phyloP scores from a whole-genome alignment of 2,329 filamentous ascomycete genomes.

The Cytospora piceae region DNA sequence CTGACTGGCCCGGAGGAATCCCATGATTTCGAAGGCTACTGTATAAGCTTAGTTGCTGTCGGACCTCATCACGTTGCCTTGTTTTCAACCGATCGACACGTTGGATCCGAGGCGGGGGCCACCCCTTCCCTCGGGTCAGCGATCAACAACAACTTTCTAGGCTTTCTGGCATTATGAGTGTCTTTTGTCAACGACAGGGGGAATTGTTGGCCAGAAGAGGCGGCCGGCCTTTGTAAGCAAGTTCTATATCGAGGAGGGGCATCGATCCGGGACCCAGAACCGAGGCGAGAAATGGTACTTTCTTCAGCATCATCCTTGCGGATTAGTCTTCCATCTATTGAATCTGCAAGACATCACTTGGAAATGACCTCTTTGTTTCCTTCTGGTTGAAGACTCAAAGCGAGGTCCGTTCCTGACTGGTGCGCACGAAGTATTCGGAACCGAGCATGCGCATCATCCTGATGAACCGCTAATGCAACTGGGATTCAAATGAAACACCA shows the following conservation, averaged over 20 bases:
- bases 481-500: not conserved
- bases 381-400: not conserved
- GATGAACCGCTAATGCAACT: constrained; percentile 6
- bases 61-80: constrained; percentile 4
- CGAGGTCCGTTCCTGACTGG: not conserved
- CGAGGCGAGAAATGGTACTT: not conserved
- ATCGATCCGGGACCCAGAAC: not conserved
- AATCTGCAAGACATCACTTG: not conserved
- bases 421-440: not conserved
- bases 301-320: not conserved
- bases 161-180: not conserved
- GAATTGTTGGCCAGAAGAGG: constrained; percentile 10
- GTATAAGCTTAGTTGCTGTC: constrained; percentile 19
- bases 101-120: constrained; percentile 9
- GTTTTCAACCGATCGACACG: constrained; percentile 8
- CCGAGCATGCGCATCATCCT: not conserved
- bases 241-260: not conserved
- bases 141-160: not conserved
- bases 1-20: constrained; percentile 11
- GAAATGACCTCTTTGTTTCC: not conserved
- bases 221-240: not conserved
- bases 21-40: not conserved
- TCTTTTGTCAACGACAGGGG: not conserved
- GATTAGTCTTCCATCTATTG: not conserved
- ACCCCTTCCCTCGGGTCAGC: constrained; percentile 20